A percentile compares a stretch with the other conserved stretches of the same genome.
Evolutionary conservation across 2,329 filamentous ascomycete species (phyloP).

Genomic region (Aspergillus thermomutatus): DNA sequence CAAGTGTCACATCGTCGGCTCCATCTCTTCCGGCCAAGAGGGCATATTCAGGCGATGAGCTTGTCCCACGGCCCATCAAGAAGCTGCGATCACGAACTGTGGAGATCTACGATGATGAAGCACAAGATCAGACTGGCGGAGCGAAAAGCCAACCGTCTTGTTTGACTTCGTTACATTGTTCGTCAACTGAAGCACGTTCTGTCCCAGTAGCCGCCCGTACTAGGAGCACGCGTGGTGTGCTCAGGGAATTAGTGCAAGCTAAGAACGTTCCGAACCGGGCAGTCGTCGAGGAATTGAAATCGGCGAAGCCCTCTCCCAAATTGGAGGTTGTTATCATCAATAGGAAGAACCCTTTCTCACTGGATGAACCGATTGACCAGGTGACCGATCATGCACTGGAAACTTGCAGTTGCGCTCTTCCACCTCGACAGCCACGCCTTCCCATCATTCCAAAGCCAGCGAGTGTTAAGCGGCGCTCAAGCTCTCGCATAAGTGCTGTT

Average conservation of each 20-base stretch:
- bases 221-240: slow-evolving; percentile 13
- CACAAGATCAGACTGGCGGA: slow-evolving; percentile 2
- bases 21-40: slow-evolving; percentile 24
- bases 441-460: not conserved
- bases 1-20: slow-evolving; percentile 31
- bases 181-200: slow-evolving; percentile 6
- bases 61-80: slow-evolving; percentile 20
- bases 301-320: slow-evolving; percentile 4
- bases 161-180: not conserved
- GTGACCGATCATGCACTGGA: not conserved
- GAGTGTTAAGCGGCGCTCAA: not conserved
- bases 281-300: not conserved
- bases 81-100: slow-evolving; percentile 19
- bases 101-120: slow-evolving; percentile 10
- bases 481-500: not conserved
- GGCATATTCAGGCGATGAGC: slow-evolving; percentile 8
- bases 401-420: not conserved
- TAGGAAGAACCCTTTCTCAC: slow-evolving; percentile 5
- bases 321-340: slow-evolving; percentile 34
- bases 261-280: slow-evolving; percentile 5
- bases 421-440: not conserved
- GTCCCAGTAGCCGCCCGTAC: slow-evolving; percentile 18
- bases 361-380: not conserved
- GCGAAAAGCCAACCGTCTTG: not conserved
- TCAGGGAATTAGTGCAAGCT: slow-evolving; percentile 17